These are phyloP conservation scores for Arthrobotrys sphaeroides DNA, from an alignment of 2,329 filamentous ascomycete genomes.

Conservation along the genomic window DNA sequence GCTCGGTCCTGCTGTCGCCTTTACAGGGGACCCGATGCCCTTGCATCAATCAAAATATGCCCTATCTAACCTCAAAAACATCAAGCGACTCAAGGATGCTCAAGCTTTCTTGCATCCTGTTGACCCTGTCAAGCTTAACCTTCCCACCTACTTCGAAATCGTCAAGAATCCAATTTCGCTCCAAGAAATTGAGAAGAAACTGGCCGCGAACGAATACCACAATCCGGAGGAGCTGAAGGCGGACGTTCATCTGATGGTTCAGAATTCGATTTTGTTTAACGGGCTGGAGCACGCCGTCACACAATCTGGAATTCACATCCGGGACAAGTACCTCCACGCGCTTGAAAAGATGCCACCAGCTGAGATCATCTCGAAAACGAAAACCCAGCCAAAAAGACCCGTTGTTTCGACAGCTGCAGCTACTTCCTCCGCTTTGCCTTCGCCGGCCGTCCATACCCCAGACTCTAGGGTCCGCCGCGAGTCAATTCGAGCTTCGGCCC, in stretches of 20 bases:
- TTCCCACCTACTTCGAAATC: slow-evolving; percentile 77
- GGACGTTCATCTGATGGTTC: slow-evolving; percentile 79
- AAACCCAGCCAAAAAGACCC: slow-evolving; percentile 64
- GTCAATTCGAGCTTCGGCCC: slow-evolving; percentile 60
- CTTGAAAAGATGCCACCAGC: slow-evolving; percentile 69
- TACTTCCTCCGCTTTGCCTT: slow-evolving; percentile 58
- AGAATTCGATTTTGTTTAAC: slow-evolving; percentile 85
- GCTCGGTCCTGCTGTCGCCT: slow-evolving; percentile 37
- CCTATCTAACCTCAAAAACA: slow-evolving; percentile 73
- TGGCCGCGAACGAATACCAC: slow-evolving; percentile 76
- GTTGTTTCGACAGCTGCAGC: slow-evolving; percentile 60
- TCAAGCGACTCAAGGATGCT: slow-evolving; percentile 88
- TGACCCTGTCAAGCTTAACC: slow-evolving; percentile 75
- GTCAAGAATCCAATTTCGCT: slow-evolving; percentile 87
- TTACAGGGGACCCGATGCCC: slow-evolving; percentile 66
- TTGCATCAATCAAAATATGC: slow-evolving; percentile 71
- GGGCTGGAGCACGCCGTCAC: slow-evolving; percentile 79
- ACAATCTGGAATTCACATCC: slow-evolving; percentile 69
- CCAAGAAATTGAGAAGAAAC: slow-evolving; percentile 78
- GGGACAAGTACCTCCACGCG: slow-evolving; percentile 64
- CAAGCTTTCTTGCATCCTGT: slow-evolving; percentile 80
- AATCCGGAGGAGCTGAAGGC: slow-evolving; percentile 76
- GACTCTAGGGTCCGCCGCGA: slow-evolving; percentile 63
- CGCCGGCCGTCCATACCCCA: slow-evolving; percentile 59
- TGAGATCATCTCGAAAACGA: slow-evolving; percentile 69